Percentiles rank a stretch among this genome's conserved stretches.
Conservation (phyloP, 2,329 filamentous ascomycete species). For the Fusarium proliferatum region DNA sequence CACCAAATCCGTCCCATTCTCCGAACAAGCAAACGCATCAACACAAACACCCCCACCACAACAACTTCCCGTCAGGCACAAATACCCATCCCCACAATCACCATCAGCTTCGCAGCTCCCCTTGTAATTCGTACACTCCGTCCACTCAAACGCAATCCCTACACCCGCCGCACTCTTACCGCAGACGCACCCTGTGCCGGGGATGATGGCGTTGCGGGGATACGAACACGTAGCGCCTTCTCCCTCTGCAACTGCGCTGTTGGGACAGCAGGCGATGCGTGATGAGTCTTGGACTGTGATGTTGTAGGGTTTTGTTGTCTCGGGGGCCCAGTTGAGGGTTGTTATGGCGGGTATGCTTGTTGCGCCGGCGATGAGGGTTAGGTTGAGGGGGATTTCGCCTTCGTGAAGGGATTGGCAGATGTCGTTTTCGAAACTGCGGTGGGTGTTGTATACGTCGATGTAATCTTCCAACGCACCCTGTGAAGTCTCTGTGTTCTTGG, state of each 20-base stretch:
- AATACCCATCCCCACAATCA: slow-evolving; percentile 39
- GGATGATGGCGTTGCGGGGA: slow-evolving; percentile 46
- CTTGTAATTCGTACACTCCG: slow-evolving; percentile 50
- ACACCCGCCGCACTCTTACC: slow-evolving; percentile 44
- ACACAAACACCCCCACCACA: slow-evolving; percentile 52
- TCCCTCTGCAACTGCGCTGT: slow-evolving; percentile 39
- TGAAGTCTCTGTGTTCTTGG: slow-evolving; percentile 32
- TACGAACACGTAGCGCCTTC: slow-evolving; percentile 45
- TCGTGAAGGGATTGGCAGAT: slow-evolving; percentile 51
- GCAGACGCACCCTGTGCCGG: slow-evolving; percentile 50
- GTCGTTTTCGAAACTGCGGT: slow-evolving; percentile 47
- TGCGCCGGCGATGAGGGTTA: slow-evolving; percentile 50
- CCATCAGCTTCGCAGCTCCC: slow-evolving; percentile 44
- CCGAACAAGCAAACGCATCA: slow-evolving; percentile 52
- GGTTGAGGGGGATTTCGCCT: slow-evolving; percentile 46
- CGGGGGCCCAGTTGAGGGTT: slow-evolving; percentile 47
- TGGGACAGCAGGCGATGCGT: slow-evolving; percentile 49
- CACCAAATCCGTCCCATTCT: slow-evolving; percentile 48
- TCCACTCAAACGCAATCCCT: slow-evolving; percentile 49
- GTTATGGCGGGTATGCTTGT: slow-evolving; percentile 45
- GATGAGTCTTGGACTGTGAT: slow-evolving; percentile 51
- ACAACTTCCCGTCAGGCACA: slow-evolving; percentile 52
- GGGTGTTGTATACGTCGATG: slow-evolving; percentile 47
- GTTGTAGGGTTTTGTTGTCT: slow-evolving; percentile 42
- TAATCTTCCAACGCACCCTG: slow-evolving; percentile 47